Evolutionary conservation across 2,329 filamentous ascomycete species (phyloP).

Genomic region (Lachnellula willkommii): DNA sequence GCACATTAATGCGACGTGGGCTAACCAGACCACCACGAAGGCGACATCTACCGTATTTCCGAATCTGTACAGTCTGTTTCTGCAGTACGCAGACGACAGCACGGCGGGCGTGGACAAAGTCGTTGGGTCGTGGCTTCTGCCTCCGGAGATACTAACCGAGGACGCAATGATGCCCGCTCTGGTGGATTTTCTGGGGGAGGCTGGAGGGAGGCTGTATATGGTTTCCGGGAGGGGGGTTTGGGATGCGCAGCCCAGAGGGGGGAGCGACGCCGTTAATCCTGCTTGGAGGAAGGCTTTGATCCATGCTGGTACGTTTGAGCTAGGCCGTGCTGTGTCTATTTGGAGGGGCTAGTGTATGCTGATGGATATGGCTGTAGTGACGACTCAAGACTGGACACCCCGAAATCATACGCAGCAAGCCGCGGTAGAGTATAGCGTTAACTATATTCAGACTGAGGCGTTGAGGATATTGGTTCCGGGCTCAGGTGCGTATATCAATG

Average conservation of each 20-base stretch:
- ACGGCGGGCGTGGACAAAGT: constrained; percentile 35
- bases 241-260: constrained; percentile 37
- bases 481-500: constrained; percentile 16
- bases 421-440: not conserved
- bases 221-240: constrained; percentile 42
- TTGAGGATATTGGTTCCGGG: constrained; percentile 14
- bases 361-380: not conserved
- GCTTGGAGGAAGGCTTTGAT: constrained; percentile 45
- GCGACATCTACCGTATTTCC: not conserved
- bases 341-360: not conserved
- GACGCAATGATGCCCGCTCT: constrained; percentile 29
- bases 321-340: not conserved
- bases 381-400: not conserved
- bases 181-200: constrained; percentile 34
- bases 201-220: constrained; percentile 25
- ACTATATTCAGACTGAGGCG: constrained; percentile 7
- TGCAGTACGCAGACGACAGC: constrained; percentile 33
- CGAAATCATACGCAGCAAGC: not conserved
- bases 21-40: constrained; percentile 30
- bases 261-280: constrained; percentile 43
- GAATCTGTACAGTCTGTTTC: constrained; percentile 2
- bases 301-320: constrained; percentile 34
- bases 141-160: constrained; percentile 32
- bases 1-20: constrained; percentile 34
- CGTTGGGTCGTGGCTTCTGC: constrained; percentile 41